Evolutionary conservation across 352 stramenopile genomes (phyloP), one percentile per base, ranked within the genome.

Genomic region (Phytophthora nicotianae): DNA sequence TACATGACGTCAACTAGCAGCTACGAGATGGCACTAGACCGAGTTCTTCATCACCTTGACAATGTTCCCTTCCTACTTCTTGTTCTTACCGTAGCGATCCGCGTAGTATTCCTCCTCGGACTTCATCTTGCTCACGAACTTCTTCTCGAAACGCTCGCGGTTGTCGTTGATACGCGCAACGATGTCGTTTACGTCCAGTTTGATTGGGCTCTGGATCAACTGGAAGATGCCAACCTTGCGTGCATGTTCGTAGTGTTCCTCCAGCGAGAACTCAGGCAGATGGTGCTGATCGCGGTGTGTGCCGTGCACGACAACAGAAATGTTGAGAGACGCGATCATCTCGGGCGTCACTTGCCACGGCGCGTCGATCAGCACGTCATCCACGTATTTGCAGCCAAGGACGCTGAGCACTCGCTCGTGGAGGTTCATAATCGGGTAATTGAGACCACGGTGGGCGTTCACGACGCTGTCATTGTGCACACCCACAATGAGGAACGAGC

Each of bases 341-440:
- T 99, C 95, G 40, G 89, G 87, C 49, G 96, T 98, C 24, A 99
- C 89, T 43, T 93, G 77, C 70, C 93, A 95, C 29, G 97, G 97
- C 41, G 97, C 97, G 69, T 99, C 97, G 49, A 99, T 99, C 46
- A 99, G 75, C 35, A 99, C 97, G 72, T 99, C 97, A 72, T 99
- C 97, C 17, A 98, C 95, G 68, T 93, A 99, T 45, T 96, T 96
- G 77, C 96, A 99, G 47, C 95, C 94, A 23, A 99, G 73, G 21
- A 99, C 96, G 74, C 87, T 97, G 24, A 99, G 79, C 38, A 98
- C 94, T 47, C 97, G 89, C 84, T 99, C 97, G 69, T 99, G 95
- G 21, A 99, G 75, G 85, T 99, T 99, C 93, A 99, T 98, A 62
- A 99, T 97, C 21, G 97, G 97, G 69, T 98, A 95, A 72, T 97